These are phyloP conservation scores for Phanerochaete sordida DNA, from an alignment of 768 basidiomycete species.

Conservation along the genomic window DNA sequence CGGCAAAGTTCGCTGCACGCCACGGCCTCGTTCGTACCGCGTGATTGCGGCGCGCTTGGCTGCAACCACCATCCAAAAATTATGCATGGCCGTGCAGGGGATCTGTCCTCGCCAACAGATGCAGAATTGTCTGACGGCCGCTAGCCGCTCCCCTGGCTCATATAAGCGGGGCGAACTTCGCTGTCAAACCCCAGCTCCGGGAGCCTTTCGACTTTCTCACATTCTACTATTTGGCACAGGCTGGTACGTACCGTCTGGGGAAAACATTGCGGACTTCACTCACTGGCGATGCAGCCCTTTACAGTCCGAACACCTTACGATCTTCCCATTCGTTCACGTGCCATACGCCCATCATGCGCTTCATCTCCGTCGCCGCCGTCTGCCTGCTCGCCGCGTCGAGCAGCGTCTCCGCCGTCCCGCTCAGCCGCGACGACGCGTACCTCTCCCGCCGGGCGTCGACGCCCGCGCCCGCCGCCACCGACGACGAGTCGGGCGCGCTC, in stretches of 20 bases:
- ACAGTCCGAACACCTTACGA: not conserved
- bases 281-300: not conserved
- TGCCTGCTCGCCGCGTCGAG: not conserved
- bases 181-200: not conserved
- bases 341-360: conserved; percentile 1
- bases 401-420: not conserved
- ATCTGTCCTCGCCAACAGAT: not conserved
- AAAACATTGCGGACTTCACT: not conserved
- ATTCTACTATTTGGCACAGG: conserved; percentile 1
- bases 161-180: not conserved
- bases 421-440: not conserved
- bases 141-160: not conserved
- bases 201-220: not conserved
- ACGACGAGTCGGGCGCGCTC: not conserved
- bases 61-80: no score
- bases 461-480: not conserved
- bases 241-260: not conserved
- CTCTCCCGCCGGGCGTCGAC: not conserved
- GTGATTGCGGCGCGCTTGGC: no score
- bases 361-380: not conserved
- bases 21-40: no score
- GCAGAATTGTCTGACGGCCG: not conserved
- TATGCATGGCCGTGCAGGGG: not conserved
- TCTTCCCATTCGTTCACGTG: not conserved
- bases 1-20: no score